phyloP scores from a whole-genome alignment of 768 basidiomycete genomes.

The Collybiopsis luxurians region DNA sequence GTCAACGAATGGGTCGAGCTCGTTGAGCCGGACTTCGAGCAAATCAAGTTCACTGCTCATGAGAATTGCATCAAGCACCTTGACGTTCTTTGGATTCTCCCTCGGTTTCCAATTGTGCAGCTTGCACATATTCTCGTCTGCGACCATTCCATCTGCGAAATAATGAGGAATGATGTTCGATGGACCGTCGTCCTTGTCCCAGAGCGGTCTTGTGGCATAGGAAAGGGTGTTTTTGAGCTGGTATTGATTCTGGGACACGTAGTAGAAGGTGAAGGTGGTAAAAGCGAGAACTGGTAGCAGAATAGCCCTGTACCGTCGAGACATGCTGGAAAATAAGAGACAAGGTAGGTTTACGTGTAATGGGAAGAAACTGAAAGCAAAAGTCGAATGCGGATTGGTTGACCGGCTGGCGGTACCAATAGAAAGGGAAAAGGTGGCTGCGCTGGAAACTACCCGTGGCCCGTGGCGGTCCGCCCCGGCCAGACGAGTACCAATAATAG shows the following conservation, averaged over 20 bases:
- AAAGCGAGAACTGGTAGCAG: slow-evolving; percentile 32
- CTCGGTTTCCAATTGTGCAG: slow-evolving; percentile 56
- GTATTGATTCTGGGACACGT: slow-evolving; percentile 39
- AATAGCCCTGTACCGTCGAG: slow-evolving; percentile 21
- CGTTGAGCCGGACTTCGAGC: slow-evolving; percentile 60
- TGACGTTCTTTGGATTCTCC: slow-evolving; percentile 28
- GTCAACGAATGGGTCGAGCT: slow-evolving; percentile 55
- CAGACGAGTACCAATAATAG: too few relatives aligned
- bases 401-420: slow-evolving; percentile 6
- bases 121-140: slow-evolving; percentile 42
- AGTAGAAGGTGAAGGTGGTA: slow-evolving; percentile 29
- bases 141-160: slow-evolving; percentile 48
- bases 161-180: slow-evolving; percentile 49
- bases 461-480: too few relatives aligned
- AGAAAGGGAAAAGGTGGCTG: not conserved
- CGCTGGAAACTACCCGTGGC: not conserved
- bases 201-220: slow-evolving; percentile 56
- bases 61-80: slow-evolving; percentile 55
- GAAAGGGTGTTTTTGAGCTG: slow-evolving; percentile 52
- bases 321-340: not conserved
- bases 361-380: not conserved
- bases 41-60: slow-evolving; percentile 65
- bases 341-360: not conserved
- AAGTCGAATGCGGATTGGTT: not conserved
- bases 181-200: slow-evolving; percentile 54